Evolutionary conservation across 2,329 filamentous ascomycete species (phyloP), one percentile per base, ranked within the genome.

Genomic region (Magnaporthiopsis rhizophila): DNA sequence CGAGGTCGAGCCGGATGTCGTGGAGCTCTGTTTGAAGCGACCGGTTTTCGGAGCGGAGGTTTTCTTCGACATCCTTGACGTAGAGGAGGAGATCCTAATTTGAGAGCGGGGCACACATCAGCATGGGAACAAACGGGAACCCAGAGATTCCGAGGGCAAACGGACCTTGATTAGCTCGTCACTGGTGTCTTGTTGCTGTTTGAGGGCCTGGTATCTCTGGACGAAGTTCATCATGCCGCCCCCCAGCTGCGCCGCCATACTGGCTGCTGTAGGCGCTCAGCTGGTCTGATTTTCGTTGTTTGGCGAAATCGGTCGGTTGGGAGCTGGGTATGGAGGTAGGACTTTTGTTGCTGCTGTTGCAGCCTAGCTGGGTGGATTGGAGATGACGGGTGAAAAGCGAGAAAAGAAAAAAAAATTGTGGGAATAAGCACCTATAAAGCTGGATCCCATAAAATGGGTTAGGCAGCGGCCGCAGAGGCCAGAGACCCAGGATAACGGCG

Each of bases 1-100:
- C 75, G 18, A 86, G 76, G 67, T 86, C 83, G 66, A 85, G 76
- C 62, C 78, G 75, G 45, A 75, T 71, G 67, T 82, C 75, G 58
- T 72, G 73, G 13, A 85, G 70, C 65, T 80, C 73, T 53, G 76
- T 72, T 59, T 66, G 68, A 6, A 86, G 74, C 11, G 69, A 69
- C 1, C 69, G 67, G 66, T 81, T 84, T 69, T 86, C 80, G 50
- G 74, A 69, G 28, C 74, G 75, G 4, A 83, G 70, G 7, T 65
- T 69, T 24, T 71, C 74, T 69, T 86, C 81, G 61, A 82, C 65
- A 18, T 69, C 69, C 65, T 84, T 76, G 67, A 73, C 73, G 67
- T 82, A 80, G 59, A 78, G 68, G 65, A 83, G 71, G 36, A 83
- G 73, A 66, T 83, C 81, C 81, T 84, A 61, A 13, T 3, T 30